Percentiles rank a stretch among this genome's conserved stretches.
phyloP scores from a whole-genome alignment of 2,329 filamentous ascomycete genomes.

The Arachnopeziza araneosa region DNA sequence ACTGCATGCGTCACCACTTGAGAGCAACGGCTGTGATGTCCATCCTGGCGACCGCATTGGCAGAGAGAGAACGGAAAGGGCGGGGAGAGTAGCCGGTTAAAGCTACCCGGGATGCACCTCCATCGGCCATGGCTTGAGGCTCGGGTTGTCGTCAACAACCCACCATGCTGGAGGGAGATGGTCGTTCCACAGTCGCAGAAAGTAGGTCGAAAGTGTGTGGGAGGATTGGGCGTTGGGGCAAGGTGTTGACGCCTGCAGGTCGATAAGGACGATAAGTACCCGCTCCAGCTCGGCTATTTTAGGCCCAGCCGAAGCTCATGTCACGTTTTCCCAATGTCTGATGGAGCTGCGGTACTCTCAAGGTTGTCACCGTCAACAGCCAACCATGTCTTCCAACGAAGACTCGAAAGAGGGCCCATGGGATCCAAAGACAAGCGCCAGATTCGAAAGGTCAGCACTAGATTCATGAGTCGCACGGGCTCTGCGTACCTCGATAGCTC shows the following conservation, averaged over 20 bases:
- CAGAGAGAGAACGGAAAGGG: neutral
- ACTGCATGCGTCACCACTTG: neutral
- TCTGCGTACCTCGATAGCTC: neutral
- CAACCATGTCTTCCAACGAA: constrained; percentile 24
- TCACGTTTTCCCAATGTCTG: too few relatives aligned
- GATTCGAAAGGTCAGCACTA: constrained; percentile 55
- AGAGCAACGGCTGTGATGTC: neutral
- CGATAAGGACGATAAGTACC: neutral
- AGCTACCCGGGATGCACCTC: neutral
- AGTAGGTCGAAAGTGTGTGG: neutral
- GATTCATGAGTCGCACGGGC: neutral
- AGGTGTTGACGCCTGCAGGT: neutral
- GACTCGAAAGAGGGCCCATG: constrained; percentile 39
- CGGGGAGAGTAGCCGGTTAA: neutral
- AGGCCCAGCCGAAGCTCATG: too few relatives aligned
- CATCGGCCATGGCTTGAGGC: neutral
- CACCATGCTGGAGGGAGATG: neutral
- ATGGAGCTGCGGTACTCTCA: too few relatives aligned
- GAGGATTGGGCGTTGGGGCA: too few relatives aligned
- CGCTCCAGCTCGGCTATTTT: neutral
- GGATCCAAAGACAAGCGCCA: constrained; percentile 53
- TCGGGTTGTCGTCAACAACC: neutral
- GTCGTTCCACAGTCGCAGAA: neutral
- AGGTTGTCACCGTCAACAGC: neutral
- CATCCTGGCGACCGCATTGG: neutral